Base-by-base conservation (phyloP, 1,139 yeast genomes). In the Casaregolazyma suthepensis region DNA sequence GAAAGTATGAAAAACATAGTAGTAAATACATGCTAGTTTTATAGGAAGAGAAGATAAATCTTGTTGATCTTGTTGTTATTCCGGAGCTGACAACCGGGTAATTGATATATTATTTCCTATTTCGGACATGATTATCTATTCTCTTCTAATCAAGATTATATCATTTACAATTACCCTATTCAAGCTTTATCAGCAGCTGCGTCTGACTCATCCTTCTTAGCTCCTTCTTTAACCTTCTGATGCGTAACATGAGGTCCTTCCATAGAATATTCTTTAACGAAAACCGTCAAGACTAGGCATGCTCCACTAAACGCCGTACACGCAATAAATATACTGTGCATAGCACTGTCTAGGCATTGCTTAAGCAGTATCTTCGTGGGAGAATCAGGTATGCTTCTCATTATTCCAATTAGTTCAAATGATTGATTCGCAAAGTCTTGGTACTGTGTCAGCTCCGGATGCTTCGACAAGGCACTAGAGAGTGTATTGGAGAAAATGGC, bases 401-500 rank as follows among this genome's bases (percentile, higher is more conserved):
- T 54, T 9, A 53, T 52, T 43, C 56, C 58, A 3, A 63, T 61
- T 9, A 65, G 44, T 3, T 61, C 58, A 45, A 65, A 50, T 3
- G 63, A 61, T 44, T 61, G 58, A 29, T 58, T 51, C 10, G 57
- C 50, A 15, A 43, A 31, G 5, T 52, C 45, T 6, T 53, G 56
- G 17, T 54, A 53, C 1, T 23, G 47, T 2, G 56, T 53, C 15
- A 65, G 52, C 10, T 53, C 48, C 3, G 59, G 57, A 26, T 51
- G 38, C 9, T 43, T 45, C 1, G 50, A 37, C 17, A 61, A 48
- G 12, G 59, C 52, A 19, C 49, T 17, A 6, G 54, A 56, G 43
- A 66, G 52, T 44, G 62, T 59, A 18, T 65, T 63, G 18, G 74
- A 67, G 59, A 77, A 77, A 20, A 82, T 71, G 13, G 80, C 67